phyloP scores from a whole-genome alignment of 2,329 filamentous ascomycete genomes.

The Helicocarpus griseus region DNA sequence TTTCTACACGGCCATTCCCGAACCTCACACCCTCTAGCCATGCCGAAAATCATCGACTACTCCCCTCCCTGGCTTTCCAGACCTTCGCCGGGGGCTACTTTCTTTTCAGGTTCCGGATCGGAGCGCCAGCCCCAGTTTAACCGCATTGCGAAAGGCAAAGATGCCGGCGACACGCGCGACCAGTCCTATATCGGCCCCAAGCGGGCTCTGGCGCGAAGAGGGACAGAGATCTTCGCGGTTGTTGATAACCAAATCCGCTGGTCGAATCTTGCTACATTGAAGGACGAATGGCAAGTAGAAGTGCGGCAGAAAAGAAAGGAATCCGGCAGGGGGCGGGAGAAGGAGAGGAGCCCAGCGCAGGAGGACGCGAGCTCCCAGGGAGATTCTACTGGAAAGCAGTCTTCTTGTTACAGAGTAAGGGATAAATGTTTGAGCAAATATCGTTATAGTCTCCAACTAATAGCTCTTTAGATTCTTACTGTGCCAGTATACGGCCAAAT shows the following conservation, averaged over 20 bases:
- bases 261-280: constrained; percentile 73
- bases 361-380: constrained; percentile 6
- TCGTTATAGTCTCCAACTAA: constrained; percentile 35
- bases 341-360: background rate
- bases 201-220: constrained; percentile 65
- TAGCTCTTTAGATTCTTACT: constrained; percentile 54
- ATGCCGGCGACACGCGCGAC: constrained; percentile 21
- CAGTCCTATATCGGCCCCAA: constrained; percentile 30
- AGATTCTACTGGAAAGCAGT: background rate
- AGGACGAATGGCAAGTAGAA: constrained; percentile 47
- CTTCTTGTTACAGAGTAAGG: background rate
- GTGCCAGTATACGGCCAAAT: constrained; percentile 73
- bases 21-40: constrained; percentile 32
- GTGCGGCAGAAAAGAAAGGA: constrained; percentile 23
- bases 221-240: constrained; percentile 80
- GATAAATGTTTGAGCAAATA: background rate
- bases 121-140: constrained; percentile 19
- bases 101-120: constrained; percentile 55
- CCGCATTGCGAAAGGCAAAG: constrained; percentile 18
- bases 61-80: constrained; percentile 79
- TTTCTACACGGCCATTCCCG: too few species aligned
- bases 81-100: constrained; percentile 63
- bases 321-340: constrained; percentile 15
- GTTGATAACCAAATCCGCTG: constrained; percentile 85
- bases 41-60: constrained; percentile 80